A percentile compares a stretch with the other conserved stretches of the same genome.
phyloP scores from a whole-genome alignment of 306 rosid species.

The Gynostemma pentaphyllum region DNA sequence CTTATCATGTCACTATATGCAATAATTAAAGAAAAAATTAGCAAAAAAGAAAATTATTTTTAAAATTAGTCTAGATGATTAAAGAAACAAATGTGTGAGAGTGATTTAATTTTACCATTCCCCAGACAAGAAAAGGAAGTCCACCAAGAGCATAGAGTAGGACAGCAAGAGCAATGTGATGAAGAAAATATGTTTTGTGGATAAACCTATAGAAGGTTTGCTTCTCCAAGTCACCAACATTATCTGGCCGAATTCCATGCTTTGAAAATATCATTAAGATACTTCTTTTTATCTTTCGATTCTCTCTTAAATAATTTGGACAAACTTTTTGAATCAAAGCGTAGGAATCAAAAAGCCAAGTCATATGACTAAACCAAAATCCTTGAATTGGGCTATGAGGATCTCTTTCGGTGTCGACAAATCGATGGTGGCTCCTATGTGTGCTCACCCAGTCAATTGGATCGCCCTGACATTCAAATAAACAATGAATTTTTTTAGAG shows the following conservation, averaged over 20 bases:
- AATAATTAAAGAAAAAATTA: no score
- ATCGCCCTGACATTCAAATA: conserved; percentile 38
- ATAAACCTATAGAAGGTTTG: conserved; percentile 61
- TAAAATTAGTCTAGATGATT: no score
- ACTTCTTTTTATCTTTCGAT: background rate
- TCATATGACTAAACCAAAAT: conserved; percentile 83
- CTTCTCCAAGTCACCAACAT: conserved; percentile 64
- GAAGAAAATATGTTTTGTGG: conserved; percentile 44
- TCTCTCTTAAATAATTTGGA: background rate
- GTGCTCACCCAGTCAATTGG: conserved; percentile 93
- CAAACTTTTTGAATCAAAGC: conserved; percentile 40
- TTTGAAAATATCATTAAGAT: background rate
- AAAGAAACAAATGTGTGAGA: background rate
- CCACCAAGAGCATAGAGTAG: conserved; percentile 63
- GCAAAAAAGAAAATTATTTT: no score
- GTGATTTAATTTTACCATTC: conserved; percentile 40
- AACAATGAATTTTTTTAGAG: background rate
- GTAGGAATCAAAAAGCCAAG: conserved; percentile 66
- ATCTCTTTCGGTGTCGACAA: conserved; percentile 70
- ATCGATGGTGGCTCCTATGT: conserved; percentile 84
- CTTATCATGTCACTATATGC: no score
- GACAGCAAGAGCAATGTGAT: conserved; percentile 54
- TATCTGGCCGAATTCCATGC: conserved; percentile 38
- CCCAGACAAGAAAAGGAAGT: conserved; percentile 77
- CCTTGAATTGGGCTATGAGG: conserved; percentile 89